Evolutionary conservation across 1,284 basidiomycete genomes (phyloP).

Genomic region (Ganoderma sinense): DNA sequence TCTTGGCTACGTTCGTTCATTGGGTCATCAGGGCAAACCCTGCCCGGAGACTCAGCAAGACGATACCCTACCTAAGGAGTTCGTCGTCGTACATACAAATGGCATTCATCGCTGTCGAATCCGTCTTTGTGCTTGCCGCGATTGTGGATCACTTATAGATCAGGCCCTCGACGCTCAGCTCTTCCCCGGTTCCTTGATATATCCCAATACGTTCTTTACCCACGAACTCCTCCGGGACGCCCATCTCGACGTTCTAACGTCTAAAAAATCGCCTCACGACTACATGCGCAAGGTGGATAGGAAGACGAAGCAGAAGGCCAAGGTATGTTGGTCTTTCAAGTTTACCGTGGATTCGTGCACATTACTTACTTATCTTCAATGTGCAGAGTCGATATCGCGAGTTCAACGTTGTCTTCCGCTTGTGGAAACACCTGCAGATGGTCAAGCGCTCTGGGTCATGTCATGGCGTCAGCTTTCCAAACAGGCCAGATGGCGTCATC

Average conservation of each 20-base stretch:
- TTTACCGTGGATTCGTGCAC: too few species aligned
- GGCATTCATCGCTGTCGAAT: neutral
- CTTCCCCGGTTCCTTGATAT: neutral
- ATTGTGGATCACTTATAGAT: neutral
- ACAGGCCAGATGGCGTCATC: neutral
- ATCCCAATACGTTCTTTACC: neutral
- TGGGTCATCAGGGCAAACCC: neutral
- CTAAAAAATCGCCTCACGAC: constrained; percentile 6
- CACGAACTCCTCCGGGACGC: neutral
- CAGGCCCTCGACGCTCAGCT: neutral
- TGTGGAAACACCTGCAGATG: constrained; percentile 7
- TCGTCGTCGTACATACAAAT: neutral
- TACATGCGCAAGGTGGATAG: neutral
- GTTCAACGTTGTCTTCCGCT: constrained; percentile 2
- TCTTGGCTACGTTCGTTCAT: neutral
- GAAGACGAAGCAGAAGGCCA: neutral
- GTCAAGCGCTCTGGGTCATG: neutral
- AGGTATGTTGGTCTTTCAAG: neutral
- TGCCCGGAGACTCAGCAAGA: neutral
- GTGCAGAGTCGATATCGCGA: neutral
- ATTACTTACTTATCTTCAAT: too few species aligned
- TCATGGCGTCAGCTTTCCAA: neutral
- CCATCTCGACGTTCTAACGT: constrained; percentile 1
- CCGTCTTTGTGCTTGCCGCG: neutral
- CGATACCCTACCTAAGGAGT: neutral